Percentiles rank a stretch among this genome's conserved stretches.
phyloP scores from a whole-genome alignment of 2,329 filamentous ascomycete species.

The Pyricularia grisea region DNA sequence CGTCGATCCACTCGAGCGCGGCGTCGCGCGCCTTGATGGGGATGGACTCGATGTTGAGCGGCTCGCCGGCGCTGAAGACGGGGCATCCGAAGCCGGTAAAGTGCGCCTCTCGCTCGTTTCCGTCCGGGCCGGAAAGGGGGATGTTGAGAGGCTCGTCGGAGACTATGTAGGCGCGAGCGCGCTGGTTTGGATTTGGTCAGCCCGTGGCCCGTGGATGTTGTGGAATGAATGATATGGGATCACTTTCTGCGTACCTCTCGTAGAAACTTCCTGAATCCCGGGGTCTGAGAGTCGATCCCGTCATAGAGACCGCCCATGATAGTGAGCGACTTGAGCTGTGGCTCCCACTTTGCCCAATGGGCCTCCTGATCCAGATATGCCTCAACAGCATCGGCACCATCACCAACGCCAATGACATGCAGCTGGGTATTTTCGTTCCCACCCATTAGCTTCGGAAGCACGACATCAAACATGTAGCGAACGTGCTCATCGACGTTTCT shows the following conservation, averaged over 20 bases:
- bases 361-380: slow-evolving; percentile 47
- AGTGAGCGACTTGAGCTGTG: slow-evolving; percentile 36
- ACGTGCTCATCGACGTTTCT: slow-evolving; percentile 51
- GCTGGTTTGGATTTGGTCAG: slow-evolving; percentile 25
- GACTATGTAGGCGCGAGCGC: slow-evolving; percentile 51
- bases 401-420: slow-evolving; percentile 63
- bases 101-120: slow-evolving; percentile 28
- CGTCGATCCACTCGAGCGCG: slow-evolving; percentile 17
- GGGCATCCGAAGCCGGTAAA: slow-evolving; percentile 50
- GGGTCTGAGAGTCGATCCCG: slow-evolving; percentile 27
- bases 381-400: slow-evolving; percentile 50
- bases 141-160: slow-evolving; percentile 40
- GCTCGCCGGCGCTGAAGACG: slow-evolving; percentile 60
- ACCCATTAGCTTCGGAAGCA: slow-evolving; percentile 37
- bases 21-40: slow-evolving; percentile 33
- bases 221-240: not conserved
- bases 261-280: slow-evolving; percentile 39
- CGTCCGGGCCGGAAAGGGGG: slow-evolving; percentile 41
- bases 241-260: slow-evolving; percentile 29
- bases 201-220: slow-evolving; percentile 8
- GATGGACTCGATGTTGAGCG: slow-evolving; percentile 51
- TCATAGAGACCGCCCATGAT: slow-evolving; percentile 38
- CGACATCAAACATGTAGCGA: slow-evolving; percentile 52
- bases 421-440: slow-evolving; percentile 42
- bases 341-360: slow-evolving; percentile 37